Evolutionary conservation across 75 land plant species (phyloP), one percentile per base, ranked within the genome.

Genomic region (Picea glauca): DNA sequence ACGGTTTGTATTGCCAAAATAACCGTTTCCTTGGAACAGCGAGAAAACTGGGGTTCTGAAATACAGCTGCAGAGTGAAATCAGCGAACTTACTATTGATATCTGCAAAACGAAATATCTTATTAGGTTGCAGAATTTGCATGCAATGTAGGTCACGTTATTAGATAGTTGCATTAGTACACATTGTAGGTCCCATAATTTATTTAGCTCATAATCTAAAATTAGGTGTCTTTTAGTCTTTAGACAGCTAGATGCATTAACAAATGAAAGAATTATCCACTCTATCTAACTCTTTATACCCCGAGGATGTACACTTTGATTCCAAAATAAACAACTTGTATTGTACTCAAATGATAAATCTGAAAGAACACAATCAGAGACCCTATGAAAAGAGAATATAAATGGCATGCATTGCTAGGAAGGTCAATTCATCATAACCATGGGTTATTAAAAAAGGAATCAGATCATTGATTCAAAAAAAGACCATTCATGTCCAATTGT

Each of bases 51-150:
- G 72, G 99, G 91, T 0, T 89, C 87, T 66, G 85, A 78, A 2
- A 81, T 81, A 59, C 82, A 77, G 62, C 90, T 85, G 68, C 93
- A 84, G 26, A 92, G 86, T 59, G 87, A 85, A 5, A 96, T 77
- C 68, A 92, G 81, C 31, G 79, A 77, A 84, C 88, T 84, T 26
- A 96, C 91, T 74, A 92, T 96, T 1, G 96, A 83, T 20, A 96
- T 91, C 99, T 96, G 85, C 33, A 84, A 59, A 46, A 11, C 13
- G 4, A 80, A 58, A 70, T 13, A 50, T 50, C 12, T 8, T 50
- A 9, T 50, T 50, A 50, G 56, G 12, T 50, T 50, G 56, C 56
- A 50, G 11, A 9, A 50, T 50, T 50, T 50, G 56, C 56, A 50
- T 50, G 56, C 11, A 50, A 1, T 50, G 56, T 50, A 50, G 56